Percentiles rank a stretch among this genome's conserved stretches.
Conservation (phyloP, 2,329 filamentous ascomycete genomes). For the Fusarium newnesense region DNA sequence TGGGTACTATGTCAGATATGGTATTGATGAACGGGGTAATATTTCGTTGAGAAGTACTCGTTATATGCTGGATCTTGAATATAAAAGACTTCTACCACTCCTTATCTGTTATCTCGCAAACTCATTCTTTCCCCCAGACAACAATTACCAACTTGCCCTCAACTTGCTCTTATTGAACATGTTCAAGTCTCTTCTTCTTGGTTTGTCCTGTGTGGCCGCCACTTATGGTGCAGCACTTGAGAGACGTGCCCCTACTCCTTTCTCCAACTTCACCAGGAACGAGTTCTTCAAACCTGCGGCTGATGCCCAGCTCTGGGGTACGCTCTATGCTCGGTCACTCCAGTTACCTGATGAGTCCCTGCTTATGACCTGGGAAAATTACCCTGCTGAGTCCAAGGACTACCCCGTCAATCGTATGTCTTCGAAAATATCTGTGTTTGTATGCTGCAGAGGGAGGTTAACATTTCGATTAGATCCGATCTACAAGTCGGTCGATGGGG, state of each 20-base stretch:
- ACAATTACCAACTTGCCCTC: neutral
- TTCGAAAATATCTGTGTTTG: neutral
- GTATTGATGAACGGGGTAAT: neutral
- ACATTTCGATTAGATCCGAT: neutral
- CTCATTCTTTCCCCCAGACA: neutral
- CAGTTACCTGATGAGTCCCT: neutral
- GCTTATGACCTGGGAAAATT: neutral
- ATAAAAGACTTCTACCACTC: neutral
- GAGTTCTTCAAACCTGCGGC: neutral
- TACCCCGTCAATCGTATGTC: neutral
- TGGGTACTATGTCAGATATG: neutral
- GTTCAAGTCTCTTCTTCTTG: neutral
- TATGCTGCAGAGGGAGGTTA: neutral
- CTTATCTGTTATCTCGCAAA: neutral
- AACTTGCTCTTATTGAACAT: neutral
- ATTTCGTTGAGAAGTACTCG: fast-evolving
- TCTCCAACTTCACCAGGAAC: neutral
- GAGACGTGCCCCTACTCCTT: neutral
- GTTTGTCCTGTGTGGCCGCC: neutral
- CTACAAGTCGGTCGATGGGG: neutral
- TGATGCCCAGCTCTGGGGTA: neutral
- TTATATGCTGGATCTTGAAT: neutral
- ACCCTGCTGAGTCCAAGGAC: neutral
- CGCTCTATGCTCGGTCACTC: neutral
- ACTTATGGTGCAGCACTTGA: neutral